phyloP scores from a whole-genome alignment of 805 yeast genomes.

The Lachancea sp. region DNA sequence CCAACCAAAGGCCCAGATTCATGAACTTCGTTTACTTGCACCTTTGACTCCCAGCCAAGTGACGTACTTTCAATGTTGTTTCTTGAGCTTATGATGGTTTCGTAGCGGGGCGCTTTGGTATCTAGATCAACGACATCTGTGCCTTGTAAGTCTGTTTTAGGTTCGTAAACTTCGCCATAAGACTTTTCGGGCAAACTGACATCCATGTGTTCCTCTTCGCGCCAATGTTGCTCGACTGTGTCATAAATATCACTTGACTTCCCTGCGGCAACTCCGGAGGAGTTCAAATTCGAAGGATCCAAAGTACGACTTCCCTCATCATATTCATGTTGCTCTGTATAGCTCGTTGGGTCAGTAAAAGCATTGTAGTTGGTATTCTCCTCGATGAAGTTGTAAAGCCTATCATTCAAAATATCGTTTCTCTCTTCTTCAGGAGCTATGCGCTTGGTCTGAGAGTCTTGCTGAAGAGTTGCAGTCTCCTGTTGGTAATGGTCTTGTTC shows the following conservation, averaged over 20 bases:
- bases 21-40: background rate
- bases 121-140: background rate
- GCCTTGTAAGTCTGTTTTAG: background rate
- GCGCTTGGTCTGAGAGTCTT: background rate
- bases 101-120: background rate
- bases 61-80: background rate
- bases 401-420: constrained; percentile 12
- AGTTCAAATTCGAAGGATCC: constrained; percentile 3
- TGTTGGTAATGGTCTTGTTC: background rate
- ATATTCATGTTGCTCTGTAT: background rate
- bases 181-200: background rate
- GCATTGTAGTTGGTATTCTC: constrained; percentile 25
- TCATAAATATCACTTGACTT: background rate
- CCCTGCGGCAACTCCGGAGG: background rate
- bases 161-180: background rate
- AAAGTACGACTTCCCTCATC: constrained; percentile 1
- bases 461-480: background rate
- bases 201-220: background rate
- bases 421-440: constrained; percentile 6
- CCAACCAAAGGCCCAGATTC: background rate
- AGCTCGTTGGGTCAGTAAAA: constrained; percentile 22
- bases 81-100: background rate
- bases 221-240: background rate
- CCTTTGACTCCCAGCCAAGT: background rate
- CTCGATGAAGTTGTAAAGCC: constrained; percentile 23